Conservation (phyloP, 2,329 filamentous ascomycete species). For the Aspergillus sp. region DNA sequence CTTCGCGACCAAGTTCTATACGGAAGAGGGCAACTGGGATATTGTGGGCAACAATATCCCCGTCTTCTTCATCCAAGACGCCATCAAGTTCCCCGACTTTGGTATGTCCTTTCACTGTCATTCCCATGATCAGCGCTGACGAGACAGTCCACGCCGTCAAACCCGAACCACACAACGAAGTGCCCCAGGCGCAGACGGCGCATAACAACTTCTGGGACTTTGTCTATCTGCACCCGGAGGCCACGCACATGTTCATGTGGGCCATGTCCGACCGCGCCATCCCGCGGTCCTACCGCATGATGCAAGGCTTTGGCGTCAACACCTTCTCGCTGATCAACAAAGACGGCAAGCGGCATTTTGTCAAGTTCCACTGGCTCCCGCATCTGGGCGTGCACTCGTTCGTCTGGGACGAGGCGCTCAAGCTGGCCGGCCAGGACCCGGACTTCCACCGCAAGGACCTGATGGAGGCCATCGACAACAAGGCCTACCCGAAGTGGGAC, state of each 20-base stretch:
- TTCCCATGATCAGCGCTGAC: too few relatives aligned
- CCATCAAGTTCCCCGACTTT: slow-evolving; percentile 42
- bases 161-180: slow-evolving; percentile 40
- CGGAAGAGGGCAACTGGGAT: slow-evolving; percentile 70
- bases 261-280: slow-evolving; percentile 38
- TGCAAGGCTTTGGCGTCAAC: slow-evolving; percentile 39
- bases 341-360: slow-evolving; percentile 32
- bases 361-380: slow-evolving; percentile 36
- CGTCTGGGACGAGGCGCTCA: slow-evolving; percentile 67
- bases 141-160: slow-evolving; percentile 38
- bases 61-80: slow-evolving; percentile 44
- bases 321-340: slow-evolving; percentile 34
- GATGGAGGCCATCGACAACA: slow-evolving; percentile 69
- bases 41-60: slow-evolving; percentile 44
- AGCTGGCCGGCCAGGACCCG: slow-evolving; percentile 71
- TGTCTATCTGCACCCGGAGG: slow-evolving; percentile 31
- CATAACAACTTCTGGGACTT: slow-evolving; percentile 55
- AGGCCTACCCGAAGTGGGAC: slow-evolving; percentile 72
- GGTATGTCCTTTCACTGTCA: too few relatives aligned
- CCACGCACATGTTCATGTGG: slow-evolving; percentile 35
- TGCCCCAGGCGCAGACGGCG: slow-evolving; percentile 51
- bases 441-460: slow-evolving; percentile 82
- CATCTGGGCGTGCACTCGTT: slow-evolving; percentile 35
- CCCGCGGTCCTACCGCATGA: slow-evolving; percentile 35
- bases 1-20: slow-evolving; percentile 77